These are phyloP conservation scores for Nakazawaea molendinolei DNA, from an alignment of 805 yeast genomes.

Conservation along the genomic window DNA sequence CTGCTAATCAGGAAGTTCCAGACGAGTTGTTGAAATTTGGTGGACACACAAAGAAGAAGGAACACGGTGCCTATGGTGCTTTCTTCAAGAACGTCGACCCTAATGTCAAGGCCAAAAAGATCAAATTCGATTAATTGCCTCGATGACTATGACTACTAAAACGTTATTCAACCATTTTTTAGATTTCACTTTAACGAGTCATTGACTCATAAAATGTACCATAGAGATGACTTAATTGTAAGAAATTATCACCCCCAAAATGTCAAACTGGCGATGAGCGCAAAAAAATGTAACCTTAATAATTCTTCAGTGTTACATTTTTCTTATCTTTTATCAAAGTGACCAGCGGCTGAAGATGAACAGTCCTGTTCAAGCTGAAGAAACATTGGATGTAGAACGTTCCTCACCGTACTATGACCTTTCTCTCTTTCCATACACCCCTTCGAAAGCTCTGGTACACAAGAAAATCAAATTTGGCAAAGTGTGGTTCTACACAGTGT, in stretches of 20 bases:
- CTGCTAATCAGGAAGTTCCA: constrained; percentile 94
- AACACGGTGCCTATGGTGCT: constrained; percentile 97
- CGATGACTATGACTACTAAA: no score
- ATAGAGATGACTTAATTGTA: neutral
- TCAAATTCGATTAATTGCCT: constrained; percentile 59
- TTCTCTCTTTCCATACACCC: constrained; percentile 6
- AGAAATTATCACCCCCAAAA: no score
- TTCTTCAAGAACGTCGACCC: constrained; percentile 91
- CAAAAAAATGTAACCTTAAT: no score
- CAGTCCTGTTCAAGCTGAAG: no score
- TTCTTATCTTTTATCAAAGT: no score
- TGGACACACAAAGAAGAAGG: constrained; percentile 96
- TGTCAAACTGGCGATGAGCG: no score
- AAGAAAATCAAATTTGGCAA: constrained; percentile 3
- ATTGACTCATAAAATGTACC: neutral
- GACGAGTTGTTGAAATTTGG: constrained; percentile 93
- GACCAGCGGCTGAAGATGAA: no score
- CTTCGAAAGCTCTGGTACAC: constrained; percentile 1
- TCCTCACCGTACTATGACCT: constrained; percentile 7
- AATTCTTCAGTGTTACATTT: no score
- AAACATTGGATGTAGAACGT: no score
- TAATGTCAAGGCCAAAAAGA: constrained; percentile 79
- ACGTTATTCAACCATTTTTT: no score
- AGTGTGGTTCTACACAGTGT: constrained; percentile 8
- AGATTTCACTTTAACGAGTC: no score